Evolutionary conservation across 2,329 filamentous ascomycete species (phyloP).

Genomic region (Neonectria coccinea): DNA sequence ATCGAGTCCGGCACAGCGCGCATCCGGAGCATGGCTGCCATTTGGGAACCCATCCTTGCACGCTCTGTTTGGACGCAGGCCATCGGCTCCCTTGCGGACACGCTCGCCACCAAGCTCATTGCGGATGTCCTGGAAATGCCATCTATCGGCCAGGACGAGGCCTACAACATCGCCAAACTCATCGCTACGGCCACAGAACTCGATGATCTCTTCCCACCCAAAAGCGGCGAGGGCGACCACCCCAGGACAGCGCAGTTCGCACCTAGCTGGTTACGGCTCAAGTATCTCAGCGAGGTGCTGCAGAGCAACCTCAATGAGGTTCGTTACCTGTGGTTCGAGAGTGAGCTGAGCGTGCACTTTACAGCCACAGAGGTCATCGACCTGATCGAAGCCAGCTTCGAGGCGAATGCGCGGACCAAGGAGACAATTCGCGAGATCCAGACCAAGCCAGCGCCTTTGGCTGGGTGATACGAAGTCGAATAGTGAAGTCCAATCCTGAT

Average conservation of each 20-base stretch:
- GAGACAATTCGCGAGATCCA: slow-evolving; percentile 70
- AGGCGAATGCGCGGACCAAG: slow-evolving; percentile 69
- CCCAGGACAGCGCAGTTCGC: slow-evolving; percentile 71
- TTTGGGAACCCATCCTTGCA: slow-evolving; percentile 70
- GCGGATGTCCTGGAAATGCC: slow-evolving; percentile 71
- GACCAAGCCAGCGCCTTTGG: slow-evolving; percentile 59
- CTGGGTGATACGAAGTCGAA: neutral
- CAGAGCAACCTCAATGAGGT: slow-evolving; percentile 76
- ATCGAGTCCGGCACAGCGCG: slow-evolving; percentile 66
- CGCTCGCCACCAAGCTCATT: slow-evolving; percentile 69
- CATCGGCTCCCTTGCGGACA: slow-evolving; percentile 69
- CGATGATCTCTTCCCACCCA: slow-evolving; percentile 70
- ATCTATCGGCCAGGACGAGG: slow-evolving; percentile 72
- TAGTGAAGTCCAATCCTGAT: neutral
- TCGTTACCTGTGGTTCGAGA: slow-evolving; percentile 72
- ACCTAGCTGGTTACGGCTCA: slow-evolving; percentile 71
- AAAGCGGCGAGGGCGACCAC: slow-evolving; percentile 56
- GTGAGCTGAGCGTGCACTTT: slow-evolving; percentile 74
- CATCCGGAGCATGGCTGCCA: slow-evolving; percentile 64
- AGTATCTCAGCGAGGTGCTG: slow-evolving; percentile 73
- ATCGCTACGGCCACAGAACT: slow-evolving; percentile 69
- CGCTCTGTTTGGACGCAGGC: slow-evolving; percentile 73
- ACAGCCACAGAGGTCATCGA: slow-evolving; percentile 71
- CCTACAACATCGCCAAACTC: slow-evolving; percentile 69
- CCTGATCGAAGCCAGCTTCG: slow-evolving; percentile 72